Evolutionary conservation across 129 eudicot species (phyloP), one percentile per base, ranked within the genome.

Genomic region (Centella asiatica): DNA sequence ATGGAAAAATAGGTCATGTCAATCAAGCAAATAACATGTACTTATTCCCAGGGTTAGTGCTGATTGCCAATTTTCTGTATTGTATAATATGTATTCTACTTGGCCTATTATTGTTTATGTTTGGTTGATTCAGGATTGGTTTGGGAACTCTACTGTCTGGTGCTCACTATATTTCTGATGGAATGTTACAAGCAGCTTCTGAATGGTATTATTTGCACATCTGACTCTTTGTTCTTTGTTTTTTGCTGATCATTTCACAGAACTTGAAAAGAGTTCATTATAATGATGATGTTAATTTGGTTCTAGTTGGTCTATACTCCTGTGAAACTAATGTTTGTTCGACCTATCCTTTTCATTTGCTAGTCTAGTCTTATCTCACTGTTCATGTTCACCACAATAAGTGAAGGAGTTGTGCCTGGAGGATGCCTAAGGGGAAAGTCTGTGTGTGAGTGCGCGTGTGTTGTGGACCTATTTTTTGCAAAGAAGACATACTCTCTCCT

Each of bases 21-120:
- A 93, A 93, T 72, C 99, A 93, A 83, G 99, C 99, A 72, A 93
- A 93, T 68, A 93, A 93, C 74, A 93, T 93, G 99, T 93, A 93
- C 68, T 89, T 93, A 27, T 93, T 93, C 73, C 99, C 96, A 1
- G 99, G 99, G 99, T 93, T 57, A 17, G 95, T 77, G 50, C 54
- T 70, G 42, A 36, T 62, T 33, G 59, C 55, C 53, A 6, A 19
- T 40, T 39, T 57, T 49, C 22, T 14, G 42, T 57, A 36, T 44
- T 71, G 0, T 45, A 48, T 15, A 66, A 63, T 60, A 70, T 34
- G 32, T 15, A 33, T 12, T 53, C 33, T 36, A 44, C 37, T 19
- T 33, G 26, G 7, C 28, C 4, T 5, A n/a, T 26, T 33, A 44
- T 42, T 26, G 40, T 28, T 64, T 24, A 42, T 53, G 58, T 39